Evolutionary conservation across 2,329 filamentous ascomycete species (phyloP), one percentile per base, ranked within the genome.

Genomic region (Aspergillus pseudoterreus): DNA sequence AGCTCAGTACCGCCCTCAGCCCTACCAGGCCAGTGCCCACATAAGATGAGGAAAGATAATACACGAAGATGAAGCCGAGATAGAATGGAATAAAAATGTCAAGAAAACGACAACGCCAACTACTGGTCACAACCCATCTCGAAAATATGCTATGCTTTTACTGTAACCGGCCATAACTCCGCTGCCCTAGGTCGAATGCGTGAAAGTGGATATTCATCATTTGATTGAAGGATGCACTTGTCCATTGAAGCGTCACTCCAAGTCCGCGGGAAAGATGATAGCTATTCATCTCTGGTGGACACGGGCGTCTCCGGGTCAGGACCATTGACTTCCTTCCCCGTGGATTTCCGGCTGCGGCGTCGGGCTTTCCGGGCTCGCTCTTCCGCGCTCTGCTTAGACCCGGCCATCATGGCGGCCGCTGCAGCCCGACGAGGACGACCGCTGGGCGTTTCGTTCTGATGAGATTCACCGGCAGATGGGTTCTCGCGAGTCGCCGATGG

Each of bases 401-500:
- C 55, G 5, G 54, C 59, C 45, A 62, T 56, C 33, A 62, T 43
- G 6, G 58, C 56, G 8, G 56, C 55, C 11, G 61, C 57, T 10
- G 58, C 61, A 22, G 58, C 58, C 15, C 60, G 58, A 36, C 60
- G 60, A 4, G 61, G 61, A 19, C 61, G 59, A 15, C 59, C 57
- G 8, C 55, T 52, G 3, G 59, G 56, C 1, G 56, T 58, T 22
- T 47, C 48, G 10, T 35, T 44, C 21, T 43, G 32, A 14, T 15
- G 24, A 4, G 47, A 38, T 8, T 55, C 51, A 2, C 48, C 19
- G 6, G 49, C 12, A 17, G 43, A 22, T 10, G 39, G 39, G 15
- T 17, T 11, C 6, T 19, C 11, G 19, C 15, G 39, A 3, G 4
- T 12, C 15, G 11, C 19, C 14, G 39, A 19, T 36, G 3, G 51